Percentiles rank a stretch among this genome's conserved stretches.
Conservation (phyloP, 768 basidiomycete genomes). For the Clathrus columnatus region DNA sequence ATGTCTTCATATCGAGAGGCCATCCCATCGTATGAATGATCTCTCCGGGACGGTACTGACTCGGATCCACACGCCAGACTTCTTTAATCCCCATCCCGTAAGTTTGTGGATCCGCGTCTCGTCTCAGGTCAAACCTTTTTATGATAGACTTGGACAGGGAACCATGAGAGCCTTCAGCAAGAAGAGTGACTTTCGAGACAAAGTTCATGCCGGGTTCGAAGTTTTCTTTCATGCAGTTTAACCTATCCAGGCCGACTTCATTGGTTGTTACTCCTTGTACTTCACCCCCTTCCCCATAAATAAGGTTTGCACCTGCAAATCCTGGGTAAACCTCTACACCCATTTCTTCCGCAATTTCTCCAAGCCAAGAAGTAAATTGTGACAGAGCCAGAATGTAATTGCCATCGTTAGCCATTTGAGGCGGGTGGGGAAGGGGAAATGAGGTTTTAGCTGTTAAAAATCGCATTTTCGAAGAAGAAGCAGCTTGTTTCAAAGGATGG, state of each 20-base stretch:
- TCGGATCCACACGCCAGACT: constrained; percentile 81
- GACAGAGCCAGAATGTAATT: constrained; percentile 92
- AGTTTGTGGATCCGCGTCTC: constrained; percentile 73
- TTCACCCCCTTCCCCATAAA: constrained; percentile 55
- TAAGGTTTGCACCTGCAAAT: constrained; percentile 82
- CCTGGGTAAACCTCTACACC: constrained; percentile 97
- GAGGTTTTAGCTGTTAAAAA: constrained; percentile 63
- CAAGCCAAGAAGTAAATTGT: constrained; percentile 84
- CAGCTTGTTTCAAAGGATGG: constrained; percentile 76
- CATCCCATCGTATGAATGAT: constrained; percentile 94
- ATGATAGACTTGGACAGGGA: constrained; percentile 77
- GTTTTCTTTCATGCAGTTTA: constrained; percentile 66
- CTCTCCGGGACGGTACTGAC: constrained; percentile 52
- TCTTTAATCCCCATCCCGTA: constrained; percentile 96
- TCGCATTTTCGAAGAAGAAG: constrained; percentile 75
- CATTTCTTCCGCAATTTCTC: constrained; percentile 68
- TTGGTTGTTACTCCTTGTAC: constrained; percentile 84
- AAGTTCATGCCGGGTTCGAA: constrained; percentile 98
- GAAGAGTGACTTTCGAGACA: constrained; percentile 79
- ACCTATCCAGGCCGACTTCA: constrained; percentile 83
- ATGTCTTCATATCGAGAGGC: constrained; percentile 76
- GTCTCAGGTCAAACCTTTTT: constrained; percentile 64
- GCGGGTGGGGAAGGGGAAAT: constrained; percentile 88
- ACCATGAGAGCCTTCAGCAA: constrained; percentile 95
- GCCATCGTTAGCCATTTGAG: constrained; percentile 91